Evolutionary conservation across 768 basidiomycete genomes (phyloP).

Genomic region (Russula emetica): DNA sequence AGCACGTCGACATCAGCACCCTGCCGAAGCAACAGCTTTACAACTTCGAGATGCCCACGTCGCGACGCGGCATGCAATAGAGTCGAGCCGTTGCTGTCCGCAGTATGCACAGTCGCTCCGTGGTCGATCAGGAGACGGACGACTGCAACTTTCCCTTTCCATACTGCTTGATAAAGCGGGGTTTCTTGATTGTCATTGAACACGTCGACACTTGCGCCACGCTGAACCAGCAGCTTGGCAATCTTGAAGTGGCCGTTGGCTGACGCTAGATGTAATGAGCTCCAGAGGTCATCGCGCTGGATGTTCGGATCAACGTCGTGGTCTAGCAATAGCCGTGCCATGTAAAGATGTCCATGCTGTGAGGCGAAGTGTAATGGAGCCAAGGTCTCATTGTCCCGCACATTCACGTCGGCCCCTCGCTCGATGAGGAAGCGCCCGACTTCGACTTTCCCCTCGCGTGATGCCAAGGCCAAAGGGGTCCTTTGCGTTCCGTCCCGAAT

Average conservation of each 20-base stretch:
- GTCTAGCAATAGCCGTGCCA: background rate
- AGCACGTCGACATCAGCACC: background rate
- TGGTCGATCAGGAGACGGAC: conserved; percentile 1
- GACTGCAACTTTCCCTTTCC: background rate
- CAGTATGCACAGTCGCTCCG: background rate
- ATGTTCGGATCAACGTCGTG: background rate
- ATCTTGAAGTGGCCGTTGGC: background rate
- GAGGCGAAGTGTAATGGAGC: background rate
- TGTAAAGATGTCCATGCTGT: background rate
- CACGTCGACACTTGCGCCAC: background rate
- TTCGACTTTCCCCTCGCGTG: background rate
- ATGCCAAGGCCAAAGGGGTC: background rate
- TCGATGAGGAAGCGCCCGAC: background rate
- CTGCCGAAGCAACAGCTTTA: background rate
- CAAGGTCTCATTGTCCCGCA: background rate
- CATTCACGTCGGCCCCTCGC: background rate
- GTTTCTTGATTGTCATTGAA: background rate
- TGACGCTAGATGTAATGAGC: background rate
- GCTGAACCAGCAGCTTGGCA: background rate
- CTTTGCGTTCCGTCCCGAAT: background rate
- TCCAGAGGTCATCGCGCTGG: background rate
- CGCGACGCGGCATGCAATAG: background rate
- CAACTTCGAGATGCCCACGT: background rate
- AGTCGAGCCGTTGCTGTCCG: background rate
- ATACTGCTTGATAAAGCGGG: background rate